phyloP scores from a whole-genome alignment of 352 stramenopile species.

The Phytophthora lateralis region DNA sequence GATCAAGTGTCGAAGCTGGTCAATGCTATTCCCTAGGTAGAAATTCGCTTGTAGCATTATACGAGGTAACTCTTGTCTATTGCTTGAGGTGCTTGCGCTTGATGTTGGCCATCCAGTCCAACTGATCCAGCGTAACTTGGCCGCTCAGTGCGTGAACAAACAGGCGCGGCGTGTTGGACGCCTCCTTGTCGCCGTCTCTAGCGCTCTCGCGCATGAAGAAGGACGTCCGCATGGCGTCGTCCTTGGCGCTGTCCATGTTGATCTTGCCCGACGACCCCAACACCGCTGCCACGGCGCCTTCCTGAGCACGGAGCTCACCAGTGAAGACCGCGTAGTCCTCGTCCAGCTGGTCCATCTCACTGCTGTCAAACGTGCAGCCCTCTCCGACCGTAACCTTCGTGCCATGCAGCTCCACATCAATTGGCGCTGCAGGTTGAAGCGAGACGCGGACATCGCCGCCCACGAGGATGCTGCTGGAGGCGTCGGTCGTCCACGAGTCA shows the following conservation, averaged over 20 bases:
- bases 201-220: conserved; percentile 66
- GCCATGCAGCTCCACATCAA: conserved; percentile 74
- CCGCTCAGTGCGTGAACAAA: conserved; percentile 57
- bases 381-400: conserved; percentile 44
- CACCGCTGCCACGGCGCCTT: conserved; percentile 5
- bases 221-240: conserved; percentile 73
- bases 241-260: conserved; percentile 72
- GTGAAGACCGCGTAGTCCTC: conserved; percentile 79
- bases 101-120: conserved; percentile 85
- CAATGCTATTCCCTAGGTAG: neutral
- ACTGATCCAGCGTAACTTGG: conserved; percentile 53
- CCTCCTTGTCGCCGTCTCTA: conserved; percentile 8
- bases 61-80: conserved; percentile 16
- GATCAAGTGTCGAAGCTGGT: no score
- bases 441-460: conserved; percentile 67
- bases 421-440: conserved; percentile 56
- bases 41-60: neutral
- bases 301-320: conserved; percentile 42
- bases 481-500: conserved; percentile 62
- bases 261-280: conserved; percentile 63
- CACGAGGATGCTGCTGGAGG: conserved; percentile 66
- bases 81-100: conserved; percentile 69
- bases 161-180: conserved; percentile 30
- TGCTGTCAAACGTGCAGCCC: conserved; percentile 49
- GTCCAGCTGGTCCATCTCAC: conserved; percentile 73